These are phyloP conservation scores for Pseudopyricularia javanii DNA, from an alignment of 2,329 filamentous ascomycete genomes.

Conservation along the genomic window DNA sequence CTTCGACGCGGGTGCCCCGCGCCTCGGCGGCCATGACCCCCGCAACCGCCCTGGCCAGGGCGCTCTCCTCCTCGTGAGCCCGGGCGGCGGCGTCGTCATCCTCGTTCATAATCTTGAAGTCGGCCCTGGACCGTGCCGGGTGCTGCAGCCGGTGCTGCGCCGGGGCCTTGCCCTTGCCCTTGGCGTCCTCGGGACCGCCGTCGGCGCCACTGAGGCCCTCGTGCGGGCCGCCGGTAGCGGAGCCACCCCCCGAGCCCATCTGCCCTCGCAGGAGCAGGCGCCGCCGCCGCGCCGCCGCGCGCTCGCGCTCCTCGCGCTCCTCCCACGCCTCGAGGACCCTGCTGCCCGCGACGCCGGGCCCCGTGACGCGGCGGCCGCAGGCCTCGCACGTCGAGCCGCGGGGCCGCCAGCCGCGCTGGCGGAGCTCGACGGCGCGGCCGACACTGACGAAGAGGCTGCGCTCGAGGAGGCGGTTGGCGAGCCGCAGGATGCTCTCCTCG, in stretches of 20 bases:
- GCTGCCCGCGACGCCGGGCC: constrained; percentile 64
- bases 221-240: constrained; percentile 7
- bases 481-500: constrained; percentile 74
- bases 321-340: constrained; percentile 73
- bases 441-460: constrained; percentile 82
- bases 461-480: constrained; percentile 79
- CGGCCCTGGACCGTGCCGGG: constrained; percentile 18
- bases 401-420: constrained; percentile 82
- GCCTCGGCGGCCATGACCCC: not conserved
- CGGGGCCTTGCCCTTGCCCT: constrained; percentile 12
- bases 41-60: constrained; percentile 19
- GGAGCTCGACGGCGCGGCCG: constrained; percentile 56
- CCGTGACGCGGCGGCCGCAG: constrained; percentile 76
- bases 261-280: constrained; percentile 4
- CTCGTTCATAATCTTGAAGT: constrained; percentile 1
- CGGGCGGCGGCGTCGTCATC: constrained; percentile 16
- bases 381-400: constrained; percentile 77
- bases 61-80: constrained; percentile 22
- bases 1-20: constrained; percentile 1
- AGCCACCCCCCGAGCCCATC: constrained; percentile 10
- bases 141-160: not conserved
- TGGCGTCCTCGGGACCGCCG: constrained; percentile 13
- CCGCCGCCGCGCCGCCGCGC: constrained; percentile 12
- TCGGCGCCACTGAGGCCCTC: constrained; percentile 4
- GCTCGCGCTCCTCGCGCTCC: constrained; percentile 38